phyloP scores from a whole-genome alignment of 768 basidiomycete genomes.

The Lactarius deliciosus region DNA sequence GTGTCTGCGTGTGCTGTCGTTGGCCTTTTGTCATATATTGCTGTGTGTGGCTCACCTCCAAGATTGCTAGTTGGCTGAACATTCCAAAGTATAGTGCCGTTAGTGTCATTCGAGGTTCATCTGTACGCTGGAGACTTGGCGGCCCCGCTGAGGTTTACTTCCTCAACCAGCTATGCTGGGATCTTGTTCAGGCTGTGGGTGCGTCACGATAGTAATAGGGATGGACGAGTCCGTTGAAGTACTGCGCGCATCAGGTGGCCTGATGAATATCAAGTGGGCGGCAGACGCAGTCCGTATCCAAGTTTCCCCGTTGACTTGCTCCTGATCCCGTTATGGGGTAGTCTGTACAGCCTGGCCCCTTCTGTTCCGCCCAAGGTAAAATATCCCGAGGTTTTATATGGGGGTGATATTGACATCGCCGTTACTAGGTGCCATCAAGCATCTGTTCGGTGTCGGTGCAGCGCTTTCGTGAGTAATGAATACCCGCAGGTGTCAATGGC shows the following conservation, averaged over 20 bases:
- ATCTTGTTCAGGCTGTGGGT: conserved; percentile 33
- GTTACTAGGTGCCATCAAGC: conserved; percentile 5
- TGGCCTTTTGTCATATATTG: conserved; percentile 30
- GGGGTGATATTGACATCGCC: background rate
- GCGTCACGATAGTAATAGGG: background rate
- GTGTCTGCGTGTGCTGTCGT: conserved; percentile 30
- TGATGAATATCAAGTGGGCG: conserved; percentile 40
- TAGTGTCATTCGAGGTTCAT: conserved; percentile 19
- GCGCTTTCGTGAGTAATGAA: conserved; percentile 2
- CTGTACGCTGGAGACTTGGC: conserved; percentile 21
- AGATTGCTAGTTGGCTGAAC: background rate
- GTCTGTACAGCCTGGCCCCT: background rate
- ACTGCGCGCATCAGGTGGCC: conserved; percentile 33
- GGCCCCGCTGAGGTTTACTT: conserved; percentile 33
- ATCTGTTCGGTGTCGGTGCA: conserved; percentile 1
- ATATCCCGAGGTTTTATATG: background rate
- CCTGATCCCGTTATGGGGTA: background rate
- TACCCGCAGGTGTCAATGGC: background rate
- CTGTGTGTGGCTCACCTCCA: conserved; percentile 19
- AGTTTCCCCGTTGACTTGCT: background rate
- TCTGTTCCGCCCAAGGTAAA: conserved; percentile 8
- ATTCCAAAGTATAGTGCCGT: conserved; percentile 24
- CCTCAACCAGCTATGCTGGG: conserved; percentile 31
- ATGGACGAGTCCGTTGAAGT: background rate
- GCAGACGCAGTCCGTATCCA: conserved; percentile 33